Percentiles rank a stretch among this genome's conserved stretches.
Evolutionary conservation across 2,329 filamentous ascomycete species (phyloP).

Genomic region (Lasiodiplodia citricola): DNA sequence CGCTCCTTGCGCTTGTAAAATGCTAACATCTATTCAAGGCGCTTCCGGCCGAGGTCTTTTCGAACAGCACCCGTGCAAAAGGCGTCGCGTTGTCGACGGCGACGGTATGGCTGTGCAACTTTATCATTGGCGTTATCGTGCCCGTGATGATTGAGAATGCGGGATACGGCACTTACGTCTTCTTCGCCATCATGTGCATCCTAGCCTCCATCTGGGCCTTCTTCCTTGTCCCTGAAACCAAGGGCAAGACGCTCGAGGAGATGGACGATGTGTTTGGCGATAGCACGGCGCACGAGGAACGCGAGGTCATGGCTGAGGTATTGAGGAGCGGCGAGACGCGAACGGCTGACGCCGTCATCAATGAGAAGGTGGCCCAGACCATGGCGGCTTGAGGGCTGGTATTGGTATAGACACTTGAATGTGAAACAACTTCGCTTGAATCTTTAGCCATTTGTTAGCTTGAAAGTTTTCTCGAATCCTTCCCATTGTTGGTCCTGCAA

Average conservation of each 20-base stretch:
- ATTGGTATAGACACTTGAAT: no score
- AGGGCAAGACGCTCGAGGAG: conserved; percentile 42
- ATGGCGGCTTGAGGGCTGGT: not conserved
- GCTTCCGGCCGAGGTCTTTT: conserved; percentile 27
- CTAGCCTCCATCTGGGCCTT: conserved; percentile 42
- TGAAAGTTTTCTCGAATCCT: no score
- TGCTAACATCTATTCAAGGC: not conserved
- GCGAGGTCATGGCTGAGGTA: conserved; percentile 30
- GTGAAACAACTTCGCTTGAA: no score
- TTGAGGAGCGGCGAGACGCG: not conserved
- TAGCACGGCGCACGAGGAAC: conserved; percentile 37
- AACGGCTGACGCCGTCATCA: not conserved
- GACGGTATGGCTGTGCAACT: conserved; percentile 69
- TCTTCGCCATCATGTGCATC: conserved; percentile 45
- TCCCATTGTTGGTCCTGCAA: no score
- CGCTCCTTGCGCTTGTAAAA: no score
- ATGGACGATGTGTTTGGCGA: conserved; percentile 46
- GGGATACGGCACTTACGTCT: conserved; percentile 50
- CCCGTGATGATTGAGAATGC: conserved; percentile 66
- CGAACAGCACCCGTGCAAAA: conserved; percentile 27
- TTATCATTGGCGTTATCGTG: conserved; percentile 67
- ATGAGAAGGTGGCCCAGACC: not conserved
- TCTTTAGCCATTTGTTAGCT: no score
- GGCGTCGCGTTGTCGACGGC: conserved; percentile 65
- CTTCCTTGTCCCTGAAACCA: conserved; percentile 43